Evolutionary conservation across 2,329 filamentous ascomycete genomes (phyloP).

Genomic region (Akanthomyces uredinophilus): DNA sequence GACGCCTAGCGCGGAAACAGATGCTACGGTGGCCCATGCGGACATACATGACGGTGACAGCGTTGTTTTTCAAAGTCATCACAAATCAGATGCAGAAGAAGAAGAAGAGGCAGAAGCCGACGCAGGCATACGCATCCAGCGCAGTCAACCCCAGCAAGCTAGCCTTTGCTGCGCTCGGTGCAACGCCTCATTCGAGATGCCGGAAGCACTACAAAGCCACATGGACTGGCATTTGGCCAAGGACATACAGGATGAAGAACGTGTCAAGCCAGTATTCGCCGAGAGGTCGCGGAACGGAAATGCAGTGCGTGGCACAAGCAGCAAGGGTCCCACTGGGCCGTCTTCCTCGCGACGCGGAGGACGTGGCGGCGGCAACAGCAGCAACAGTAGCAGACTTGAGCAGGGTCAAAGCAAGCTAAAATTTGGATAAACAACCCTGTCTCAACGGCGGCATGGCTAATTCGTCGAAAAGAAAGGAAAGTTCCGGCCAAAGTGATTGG

Average conservation of each 20-base stretch:
- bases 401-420: slow-evolving; percentile 56
- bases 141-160: not conserved
- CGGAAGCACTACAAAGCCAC: slow-evolving; percentile 66
- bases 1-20: slow-evolving; percentile 21
- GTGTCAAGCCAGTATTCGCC: slow-evolving; percentile 43
- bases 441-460: not conserved
- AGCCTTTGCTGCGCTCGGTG: slow-evolving; percentile 58
- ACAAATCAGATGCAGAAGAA: slow-evolving; percentile 18
- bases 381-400: slow-evolving; percentile 36
- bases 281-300: slow-evolving; percentile 23
- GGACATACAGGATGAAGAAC: slow-evolving; percentile 66
- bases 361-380: slow-evolving; percentile 22
- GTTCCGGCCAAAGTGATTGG: not conserved
- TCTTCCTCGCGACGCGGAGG: slow-evolving; percentile 1
- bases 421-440: slow-evolving; percentile 44
- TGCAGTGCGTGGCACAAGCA: slow-evolving; percentile 27
- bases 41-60: slow-evolving; percentile 18
- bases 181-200: slow-evolving; percentile 50
- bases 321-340: slow-evolving; percentile 17
- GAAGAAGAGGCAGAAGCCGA: slow-evolving; percentile 21
- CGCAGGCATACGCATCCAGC: slow-evolving; percentile 28
- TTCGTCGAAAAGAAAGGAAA: not conserved
- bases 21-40: slow-evolving; percentile 23
- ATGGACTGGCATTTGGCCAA: slow-evolving; percentile 93
- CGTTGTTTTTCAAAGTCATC: not conserved